A percentile compares a stretch with the other conserved stretches of the same genome.
Evolutionary conservation across 768 basidiomycete genomes (phyloP).

Genomic region (Antrodiella citrinella): DNA sequence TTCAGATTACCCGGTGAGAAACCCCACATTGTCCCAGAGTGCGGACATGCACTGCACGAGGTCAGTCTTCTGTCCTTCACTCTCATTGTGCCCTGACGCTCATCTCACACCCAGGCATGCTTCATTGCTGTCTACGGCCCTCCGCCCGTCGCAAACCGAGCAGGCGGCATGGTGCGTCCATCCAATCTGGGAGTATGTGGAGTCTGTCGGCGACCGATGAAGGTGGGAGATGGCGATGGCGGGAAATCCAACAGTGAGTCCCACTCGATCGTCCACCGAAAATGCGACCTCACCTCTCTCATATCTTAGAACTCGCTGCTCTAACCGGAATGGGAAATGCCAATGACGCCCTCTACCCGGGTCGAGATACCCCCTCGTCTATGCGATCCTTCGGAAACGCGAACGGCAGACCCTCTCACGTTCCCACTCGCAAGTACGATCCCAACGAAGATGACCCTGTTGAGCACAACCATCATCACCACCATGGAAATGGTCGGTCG

Average conservation of each 20-base stretch:
- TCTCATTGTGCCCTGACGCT: neutral
- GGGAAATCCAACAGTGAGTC: conserved; percentile 81
- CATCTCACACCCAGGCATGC: conserved; percentile 58
- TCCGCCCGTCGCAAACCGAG: conserved; percentile 46
- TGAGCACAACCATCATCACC: conserved; percentile 26
- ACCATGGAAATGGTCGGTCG: conserved; percentile 12
- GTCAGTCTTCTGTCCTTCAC: conserved; percentile 28
- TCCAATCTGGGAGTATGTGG: conserved; percentile 92
- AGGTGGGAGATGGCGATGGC: conserved; percentile 80
- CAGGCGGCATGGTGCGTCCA: conserved; percentile 37
- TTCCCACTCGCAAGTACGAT: conserved; percentile 41
- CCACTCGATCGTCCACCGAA: conserved; percentile 2
- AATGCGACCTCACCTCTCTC: conserved; percentile 8
- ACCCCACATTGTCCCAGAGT: conserved; percentile 94
- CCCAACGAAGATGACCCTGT: conserved; percentile 83
- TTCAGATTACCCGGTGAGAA: conserved; percentile 94
- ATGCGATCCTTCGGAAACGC: conserved; percentile 22
- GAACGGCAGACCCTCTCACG: conserved; percentile 6
- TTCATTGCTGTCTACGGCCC: conserved; percentile 96
- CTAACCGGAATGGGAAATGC: conserved; percentile 83
- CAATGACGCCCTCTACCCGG: conserved; percentile 53
- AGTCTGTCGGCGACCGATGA: conserved; percentile 95
- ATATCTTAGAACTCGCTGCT: conserved; percentile 73
- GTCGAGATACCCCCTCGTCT: conserved; percentile 50
- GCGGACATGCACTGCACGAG: conserved; percentile 96